A percentile compares a stretch with the other conserved stretches of the same genome.
Evolutionary conservation across 495 filamentous ascomycete species (phyloP).

Genomic region (Aspergillus hancockii): DNA sequence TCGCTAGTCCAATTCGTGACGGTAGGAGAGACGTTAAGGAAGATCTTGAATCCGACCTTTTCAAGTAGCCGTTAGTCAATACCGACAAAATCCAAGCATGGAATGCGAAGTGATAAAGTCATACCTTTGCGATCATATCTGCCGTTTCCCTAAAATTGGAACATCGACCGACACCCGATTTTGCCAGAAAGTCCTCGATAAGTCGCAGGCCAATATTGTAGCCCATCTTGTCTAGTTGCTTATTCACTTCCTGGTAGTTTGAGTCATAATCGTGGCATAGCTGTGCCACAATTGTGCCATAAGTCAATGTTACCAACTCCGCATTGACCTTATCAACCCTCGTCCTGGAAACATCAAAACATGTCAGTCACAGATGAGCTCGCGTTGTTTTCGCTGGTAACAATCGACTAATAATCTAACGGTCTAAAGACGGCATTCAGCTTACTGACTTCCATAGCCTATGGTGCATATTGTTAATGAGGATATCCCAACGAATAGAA

Average conservation of each 20-base stretch:
- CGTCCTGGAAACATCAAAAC: slow-evolving; percentile 42
- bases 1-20: slow-evolving; percentile 95
- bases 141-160: slow-evolving; percentile 93
- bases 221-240: slow-evolving; percentile 97
- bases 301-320: slow-evolving; percentile 94
- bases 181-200: slow-evolving; percentile 97
- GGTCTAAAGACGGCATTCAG: slow-evolving; percentile 13
- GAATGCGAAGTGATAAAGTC: slow-evolving; percentile 6
- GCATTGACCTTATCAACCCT: slow-evolving; percentile 77
- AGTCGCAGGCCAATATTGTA: slow-evolving; percentile 96
- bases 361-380: slow-evolving; percentile 1
- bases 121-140: slow-evolving; percentile 92
- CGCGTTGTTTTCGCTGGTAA: neutral
- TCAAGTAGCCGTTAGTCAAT: slow-evolving; percentile 5
- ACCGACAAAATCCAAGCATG: neutral
- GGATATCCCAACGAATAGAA: slow-evolving; percentile 5
- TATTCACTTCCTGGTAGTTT: slow-evolving; percentile 91
- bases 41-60: slow-evolving; percentile 97
- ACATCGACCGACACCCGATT: slow-evolving; percentile 85
- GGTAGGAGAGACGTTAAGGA: slow-evolving; percentile 94
- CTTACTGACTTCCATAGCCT: slow-evolving; percentile 96
- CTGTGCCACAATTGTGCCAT: slow-evolving; percentile 95
- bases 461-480: slow-evolving; percentile 20
- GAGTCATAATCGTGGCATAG: slow-evolving; percentile 93
- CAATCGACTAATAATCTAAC: neutral